Conservation (phyloP, 345 rosid species). For the Pugionium cornutum region DNA sequence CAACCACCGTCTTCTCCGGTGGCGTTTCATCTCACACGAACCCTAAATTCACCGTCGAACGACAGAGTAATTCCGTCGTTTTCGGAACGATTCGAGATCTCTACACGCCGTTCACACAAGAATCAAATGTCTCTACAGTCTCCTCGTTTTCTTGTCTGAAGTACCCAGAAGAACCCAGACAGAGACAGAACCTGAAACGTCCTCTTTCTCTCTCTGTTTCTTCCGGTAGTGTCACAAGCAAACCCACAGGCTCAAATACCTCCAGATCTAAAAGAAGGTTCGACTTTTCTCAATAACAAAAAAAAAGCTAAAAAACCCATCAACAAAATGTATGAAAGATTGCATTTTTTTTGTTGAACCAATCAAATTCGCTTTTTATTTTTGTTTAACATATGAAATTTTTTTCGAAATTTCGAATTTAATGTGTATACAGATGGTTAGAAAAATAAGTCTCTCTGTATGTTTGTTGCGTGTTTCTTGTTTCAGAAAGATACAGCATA, state of each 20-base stretch:
- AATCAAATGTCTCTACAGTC: slow-evolving; percentile 38
- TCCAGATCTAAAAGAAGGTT: slow-evolving; percentile 91
- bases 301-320: slow-evolving; percentile 4
- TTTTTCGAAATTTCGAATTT: neutral
- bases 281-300: neutral
- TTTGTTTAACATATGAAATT: neutral
- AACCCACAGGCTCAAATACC: slow-evolving; percentile 49
- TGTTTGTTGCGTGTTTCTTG: neutral
- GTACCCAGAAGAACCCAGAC: slow-evolving; percentile 37
- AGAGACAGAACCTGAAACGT: slow-evolving; percentile 39
- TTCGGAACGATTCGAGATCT: slow-evolving; percentile 72
- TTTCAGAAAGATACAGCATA: slow-evolving; percentile 80
- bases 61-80: slow-evolving; percentile 25
- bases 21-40: neutral
- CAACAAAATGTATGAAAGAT: neutral
- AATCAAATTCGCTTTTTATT: neutral
- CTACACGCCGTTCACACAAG: slow-evolving; percentile 15
- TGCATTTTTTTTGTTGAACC: slow-evolving; percentile 3
- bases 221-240: slow-evolving; percentile 37
- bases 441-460: slow-evolving; percentile 11
- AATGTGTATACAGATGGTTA: neutral
- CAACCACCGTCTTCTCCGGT: no score
- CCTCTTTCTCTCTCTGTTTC: slow-evolving; percentile 40
- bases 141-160: slow-evolving; percentile 43
- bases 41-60: slow-evolving; percentile 26